Evolutionary conservation across 495 filamentous ascomycete species (phyloP).

Genomic region (Neurospora sp.): DNA sequence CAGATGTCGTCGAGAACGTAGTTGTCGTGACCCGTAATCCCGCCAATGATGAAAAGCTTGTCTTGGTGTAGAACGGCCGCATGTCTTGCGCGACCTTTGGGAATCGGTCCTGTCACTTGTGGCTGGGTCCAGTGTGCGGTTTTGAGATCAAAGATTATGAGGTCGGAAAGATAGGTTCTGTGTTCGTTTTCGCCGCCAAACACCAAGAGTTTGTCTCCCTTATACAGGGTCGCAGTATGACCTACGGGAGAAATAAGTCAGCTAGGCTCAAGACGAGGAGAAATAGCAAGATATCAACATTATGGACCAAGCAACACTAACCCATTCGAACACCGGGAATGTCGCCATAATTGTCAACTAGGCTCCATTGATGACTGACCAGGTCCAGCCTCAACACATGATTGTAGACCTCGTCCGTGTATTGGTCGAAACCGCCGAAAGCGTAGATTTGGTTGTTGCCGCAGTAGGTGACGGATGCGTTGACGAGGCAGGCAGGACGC

Average conservation of each 20-base stretch:
- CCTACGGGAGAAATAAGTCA: constrained; percentile 38
- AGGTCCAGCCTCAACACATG: constrained; percentile 86
- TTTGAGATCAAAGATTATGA: constrained; percentile 90
- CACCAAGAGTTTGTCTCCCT: constrained; percentile 86
- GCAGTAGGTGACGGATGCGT: constrained; percentile 95
- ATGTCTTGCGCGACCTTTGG: constrained; percentile 83
- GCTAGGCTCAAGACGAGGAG: background rate
- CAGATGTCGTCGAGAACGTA: constrained; percentile 89
- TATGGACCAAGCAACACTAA: constrained; percentile 27
- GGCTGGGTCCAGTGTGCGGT: constrained; percentile 92
- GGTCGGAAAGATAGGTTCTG: constrained; percentile 84
- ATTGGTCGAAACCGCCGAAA: constrained; percentile 98
- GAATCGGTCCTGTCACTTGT: constrained; percentile 67
- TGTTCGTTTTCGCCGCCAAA: constrained; percentile 98
- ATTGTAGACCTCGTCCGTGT: constrained; percentile 98
- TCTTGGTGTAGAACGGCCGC: constrained; percentile 91
- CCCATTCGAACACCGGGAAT: constrained; percentile 98
- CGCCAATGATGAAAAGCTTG: constrained; percentile 88
- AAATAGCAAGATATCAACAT: background rate
- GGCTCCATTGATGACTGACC: constrained; percentile 76
- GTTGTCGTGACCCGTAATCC: constrained; percentile 77
- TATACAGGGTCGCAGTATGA: constrained; percentile 90
- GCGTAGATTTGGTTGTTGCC: constrained; percentile 94
- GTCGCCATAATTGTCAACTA: constrained; percentile 97
- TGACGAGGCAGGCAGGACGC: constrained; percentile 87